Conservation (phyloP, 129 eudicot genomes). For the Ambrosia artemisiifolia region DNA sequence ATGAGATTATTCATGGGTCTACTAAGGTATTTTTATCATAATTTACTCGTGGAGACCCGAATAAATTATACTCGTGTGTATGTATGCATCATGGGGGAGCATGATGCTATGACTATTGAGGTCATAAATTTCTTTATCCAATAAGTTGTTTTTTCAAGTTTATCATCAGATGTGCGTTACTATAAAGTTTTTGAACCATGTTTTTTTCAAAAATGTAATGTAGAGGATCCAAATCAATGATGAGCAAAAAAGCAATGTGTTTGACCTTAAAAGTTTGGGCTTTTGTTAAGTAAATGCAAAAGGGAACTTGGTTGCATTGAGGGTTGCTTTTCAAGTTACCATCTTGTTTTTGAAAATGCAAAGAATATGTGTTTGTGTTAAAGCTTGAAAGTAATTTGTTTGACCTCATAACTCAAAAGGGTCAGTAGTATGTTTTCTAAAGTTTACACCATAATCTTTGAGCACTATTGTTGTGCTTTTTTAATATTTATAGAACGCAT, state of each 20-base stretch:
- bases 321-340: constrained; percentile 7
- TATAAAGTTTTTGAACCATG: not conserved
- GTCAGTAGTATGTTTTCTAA: not conserved
- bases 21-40: too few species aligned
- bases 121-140: not conserved
- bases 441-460: not conserved
- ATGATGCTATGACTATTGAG: not conserved
- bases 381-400: not conserved
- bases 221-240: not conserved
- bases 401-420: constrained; percentile 15
- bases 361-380: not conserved
- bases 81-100: not conserved
- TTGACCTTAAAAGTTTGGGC: constrained; percentile 1
- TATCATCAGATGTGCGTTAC: not conserved
- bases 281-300: not conserved
- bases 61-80: too few species aligned
- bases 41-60: too few species aligned
- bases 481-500: too few species aligned
- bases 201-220: not conserved
- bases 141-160: not conserved
- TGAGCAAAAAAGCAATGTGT: not conserved
- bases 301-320: not conserved
- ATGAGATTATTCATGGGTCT: too few species aligned
- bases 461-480: not conserved
- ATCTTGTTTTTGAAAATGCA: not conserved